Evolutionary conservation across 352 stramenopile genomes (phyloP), one percentile per base, ranked within the genome.

Genomic region (Globisporangium spiculum): DNA sequence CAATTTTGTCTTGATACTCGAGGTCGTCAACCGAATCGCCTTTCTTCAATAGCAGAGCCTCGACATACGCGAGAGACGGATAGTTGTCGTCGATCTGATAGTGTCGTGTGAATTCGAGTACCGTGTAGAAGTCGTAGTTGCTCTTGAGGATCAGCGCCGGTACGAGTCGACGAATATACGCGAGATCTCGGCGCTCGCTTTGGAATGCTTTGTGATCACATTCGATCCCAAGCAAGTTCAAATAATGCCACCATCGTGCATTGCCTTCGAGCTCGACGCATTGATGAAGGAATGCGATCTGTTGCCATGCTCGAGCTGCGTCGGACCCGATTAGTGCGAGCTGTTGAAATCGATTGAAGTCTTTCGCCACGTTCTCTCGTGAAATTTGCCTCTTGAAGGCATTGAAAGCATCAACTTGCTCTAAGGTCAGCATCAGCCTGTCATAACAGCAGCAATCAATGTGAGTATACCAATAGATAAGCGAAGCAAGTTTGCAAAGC

Each of bases 1-100:
- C 81, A 54, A 95, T 91, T 27, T 84, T 85, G 72, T 92, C 83
- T 71, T 89, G 81, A 34, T 95, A 95, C 44, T 90, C 85, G 5
- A 82, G 66, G 20, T 52, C 41, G 5, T 50, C 36, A 38, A 63
- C 55, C 4, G 63, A 68, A 3, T 60, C 57, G 10, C 73, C 63
- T n/a, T 77, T 64, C n/a, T 65, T 38, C 32, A 86, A 65, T 9
- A 95, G 74, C 2, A 94, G 67, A 24, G 79, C 76, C 53, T 95
- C 84, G 1, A 89, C 77, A 64, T 90, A 95, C 9, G 84, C 76
- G 7, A 93, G 72, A 0, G 80, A 86, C n/a, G 85, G 74, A 38
- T 80, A 90, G 60, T 77, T 91, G 52, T 95, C 84, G 22, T 93
- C 84, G 56, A 95, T 91, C 60, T 95, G 82, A 71, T 95, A 95